Conservation (phyloP, 768 basidiomycete species). For the Boletus barrowsii region DNA sequence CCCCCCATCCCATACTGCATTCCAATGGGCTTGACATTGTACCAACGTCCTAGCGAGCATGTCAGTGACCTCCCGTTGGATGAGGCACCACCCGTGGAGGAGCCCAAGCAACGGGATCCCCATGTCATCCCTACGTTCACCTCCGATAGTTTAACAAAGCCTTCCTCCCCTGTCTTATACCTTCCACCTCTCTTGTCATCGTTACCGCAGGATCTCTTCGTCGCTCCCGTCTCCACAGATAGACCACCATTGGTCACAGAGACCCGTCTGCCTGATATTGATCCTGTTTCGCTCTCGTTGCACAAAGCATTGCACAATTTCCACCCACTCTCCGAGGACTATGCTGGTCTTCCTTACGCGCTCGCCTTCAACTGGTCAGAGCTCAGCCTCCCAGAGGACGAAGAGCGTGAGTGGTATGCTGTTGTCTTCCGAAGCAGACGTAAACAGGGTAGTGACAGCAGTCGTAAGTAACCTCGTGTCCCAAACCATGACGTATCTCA, state of each 20-base stretch:
- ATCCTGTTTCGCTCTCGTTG: conserved; percentile 77
- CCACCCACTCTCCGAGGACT: conserved; percentile 53
- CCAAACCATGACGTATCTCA: conserved; percentile 2
- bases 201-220: conserved; percentile 47
- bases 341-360: conserved; percentile 62
- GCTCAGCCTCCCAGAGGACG: conserved; percentile 60
- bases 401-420: conserved; percentile 87
- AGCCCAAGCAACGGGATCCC: conserved; percentile 39
- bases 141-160: conserved; percentile 33
- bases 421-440: conserved; percentile 87
- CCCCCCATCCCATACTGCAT: neutral
- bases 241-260: conserved; percentile 56
- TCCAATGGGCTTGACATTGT: conserved; percentile 20
- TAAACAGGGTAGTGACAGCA: conserved; percentile 64
- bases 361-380: conserved; percentile 89
- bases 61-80: neutral
- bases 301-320: conserved; percentile 86
- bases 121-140: conserved; percentile 56
- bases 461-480: conserved; percentile 41
- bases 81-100: neutral
- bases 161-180: conserved; percentile 59
- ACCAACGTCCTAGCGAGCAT: neutral
- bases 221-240: conserved; percentile 22
- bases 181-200: conserved; percentile 84
- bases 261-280: conserved; percentile 80